Base-by-base conservation (phyloP, 495 filamentous ascomycete species). In the Penicillium cosmopolitanum region DNA sequence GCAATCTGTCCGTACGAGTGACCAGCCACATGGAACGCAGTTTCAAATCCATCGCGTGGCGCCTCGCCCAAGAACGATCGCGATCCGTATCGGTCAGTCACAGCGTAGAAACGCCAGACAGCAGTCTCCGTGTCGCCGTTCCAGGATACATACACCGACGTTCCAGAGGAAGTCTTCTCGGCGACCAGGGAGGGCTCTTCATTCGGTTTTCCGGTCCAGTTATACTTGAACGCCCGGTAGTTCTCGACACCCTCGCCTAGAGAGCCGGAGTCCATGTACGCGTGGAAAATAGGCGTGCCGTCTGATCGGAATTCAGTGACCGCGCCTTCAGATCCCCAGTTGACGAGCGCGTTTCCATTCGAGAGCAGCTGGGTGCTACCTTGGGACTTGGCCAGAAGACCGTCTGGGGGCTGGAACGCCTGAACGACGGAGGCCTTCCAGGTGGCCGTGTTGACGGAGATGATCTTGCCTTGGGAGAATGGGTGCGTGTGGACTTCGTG, bases 291-390 rank as follows among this genome's bases (percentile, higher is more conserved):
- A 0, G 77, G 73, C 2, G 82, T 84, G 4, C 72, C 70, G 21
- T 84, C 73, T 0, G 69, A 53, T 4, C 69, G 73, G 66, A 80
- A 85, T 62, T 87, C 84, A 3, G 81, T 84, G 56, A 84, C 63
- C 8, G 79, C 79, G 0, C 81, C 78, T 21, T 78, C 73, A 2
- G 79, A 80, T 11, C 84, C 84, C 82, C 81, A 86, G 55, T 83
- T 82, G 15, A 85, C 77, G 0, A 85, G 67, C 2, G 76, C 73
- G 47, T 84, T 84, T 28, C 81, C 82, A 42, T 77, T 77, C 1
- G 82, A 79, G 0, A 87, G 73, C 6, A 82, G 62, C 60, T 87
- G 85, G 3, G 80, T 79, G 62, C 79, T 84, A 1, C 85, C 84
- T 61, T 86, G 84, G 2, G 80, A 83, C 34, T 81, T 84, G 36